Evolutionary conservation across 1,284 basidiomycete genomes (phyloP), one percentile per base, ranked within the genome.

Genomic region (Malassezia restricta): DNA sequence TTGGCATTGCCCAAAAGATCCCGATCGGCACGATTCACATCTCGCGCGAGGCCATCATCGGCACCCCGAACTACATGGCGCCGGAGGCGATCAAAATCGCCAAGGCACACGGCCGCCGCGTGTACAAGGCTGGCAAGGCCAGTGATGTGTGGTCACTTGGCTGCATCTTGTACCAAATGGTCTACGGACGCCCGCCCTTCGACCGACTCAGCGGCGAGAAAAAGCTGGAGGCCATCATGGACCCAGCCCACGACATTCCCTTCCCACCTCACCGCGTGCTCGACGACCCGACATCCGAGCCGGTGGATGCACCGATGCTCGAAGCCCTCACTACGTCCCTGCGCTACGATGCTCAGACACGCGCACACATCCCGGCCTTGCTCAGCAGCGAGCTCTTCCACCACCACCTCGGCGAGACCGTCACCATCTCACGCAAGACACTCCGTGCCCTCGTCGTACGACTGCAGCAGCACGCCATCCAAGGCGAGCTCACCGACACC

Each of bases 101-200:
- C 17, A 60, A 61, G 20, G 61, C 58, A 31, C 63, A 66, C 40
- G 65, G 65, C 3, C 43, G 60, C 74, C 71, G 54, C 63, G 73
- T 58, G 54, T 80, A 68, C 61, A 72, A 72, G 49, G 67, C 66
- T 17, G 72, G 71, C 14, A 71, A 68, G 49, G 64, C 72, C 8
- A 65, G 63, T 47, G 92, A 99, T 75, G 80, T 94, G n/a, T 99
- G 94, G 94, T 87, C 91, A 14, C 77, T 96, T 14, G 94, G 91
- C 1, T 96, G 92, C 75, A 87, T 96, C 49, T 76, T 99, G 32
- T 96, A 86, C 76, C 92, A 96, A 74, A 91, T 96, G 83, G 85
- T 96, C 33, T 85, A 89, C 54, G 90, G 90, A 37, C 81, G 80
- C 51, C 89, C 90, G 54, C 87, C 91, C 3, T 99, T 98, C 75